Evolutionary conservation across 345 rosid species (phyloP).

Genomic region (Salix purpurea): DNA sequence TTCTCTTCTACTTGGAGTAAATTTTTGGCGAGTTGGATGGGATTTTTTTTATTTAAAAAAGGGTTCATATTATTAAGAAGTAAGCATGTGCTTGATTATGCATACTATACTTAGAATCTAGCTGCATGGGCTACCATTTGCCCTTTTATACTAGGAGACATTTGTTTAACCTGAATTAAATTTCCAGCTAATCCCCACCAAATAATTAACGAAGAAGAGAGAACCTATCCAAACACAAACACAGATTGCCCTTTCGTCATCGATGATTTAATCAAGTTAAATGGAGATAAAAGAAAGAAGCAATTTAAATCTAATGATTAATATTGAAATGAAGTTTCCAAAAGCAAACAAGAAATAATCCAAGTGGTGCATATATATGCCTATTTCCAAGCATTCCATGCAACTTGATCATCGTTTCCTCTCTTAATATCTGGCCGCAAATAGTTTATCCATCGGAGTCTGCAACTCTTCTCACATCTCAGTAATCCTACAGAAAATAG

Average conservation of each 20-base stretch:
- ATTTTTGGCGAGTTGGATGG: no score
- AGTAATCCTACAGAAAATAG: conserved; percentile 41
- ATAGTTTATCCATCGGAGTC: conserved; percentile 75
- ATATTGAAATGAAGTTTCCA: neutral
- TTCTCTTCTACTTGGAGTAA: no score
- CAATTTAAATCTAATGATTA: neutral
- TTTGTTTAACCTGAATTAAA: neutral
- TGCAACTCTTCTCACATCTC: conserved; percentile 81
- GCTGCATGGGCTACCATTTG: no score
- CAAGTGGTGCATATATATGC: no score
- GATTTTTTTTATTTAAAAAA: no score
- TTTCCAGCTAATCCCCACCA: neutral
- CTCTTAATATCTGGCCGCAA: conserved; percentile 73
- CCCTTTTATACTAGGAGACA: neutral
- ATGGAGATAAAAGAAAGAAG: neutral
- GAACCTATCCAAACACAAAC: neutral
- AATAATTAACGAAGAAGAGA: neutral
- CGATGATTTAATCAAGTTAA: neutral
- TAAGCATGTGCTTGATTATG: no score
- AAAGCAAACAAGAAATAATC: neutral
- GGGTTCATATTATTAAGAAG: no score
- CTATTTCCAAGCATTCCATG: no score
- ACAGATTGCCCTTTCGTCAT: neutral
- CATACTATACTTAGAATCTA: no score
- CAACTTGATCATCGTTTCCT: conserved; percentile 36